Evolutionary conservation across 2,329 filamentous ascomycete genomes (phyloP), one percentile per base, ranked within the genome.

Genomic region (Pseudopyrenochaeta lycopersici): DNA sequence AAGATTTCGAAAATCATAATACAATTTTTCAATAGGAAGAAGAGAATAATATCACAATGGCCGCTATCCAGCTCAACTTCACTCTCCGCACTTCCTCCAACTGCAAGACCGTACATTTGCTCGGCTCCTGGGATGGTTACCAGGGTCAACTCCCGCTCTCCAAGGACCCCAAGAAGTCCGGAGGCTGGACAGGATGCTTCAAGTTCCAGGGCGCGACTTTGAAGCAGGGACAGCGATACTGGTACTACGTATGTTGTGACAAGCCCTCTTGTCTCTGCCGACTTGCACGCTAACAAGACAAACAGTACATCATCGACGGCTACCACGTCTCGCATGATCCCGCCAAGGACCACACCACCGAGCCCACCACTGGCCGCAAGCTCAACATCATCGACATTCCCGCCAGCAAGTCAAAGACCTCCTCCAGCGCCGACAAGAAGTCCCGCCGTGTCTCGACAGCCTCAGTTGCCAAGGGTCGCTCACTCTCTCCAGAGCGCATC

Each of bases 81-180:
- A 89, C 90, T 78, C 91, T 98, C 78, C 92, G 93, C 83, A 96
- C 96, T 78, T 97, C 93, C 75, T 88, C 91, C 76, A 92, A 92
- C 81, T 92, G 96, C 85, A 97, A 97, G 88, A 94, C 93, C 74
- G 94, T 97, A 76, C 94, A 98, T 77, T 85, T 99, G 67, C 90
- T 98, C 80, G 94, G 94, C 73, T 98, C 94, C 67, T 99, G 94
- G 94, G 95, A 99, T 84, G 91, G 91, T 84, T 99, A 99, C 86
- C 84, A 86, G 68, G 91, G 92, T 66, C 94, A 97, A 81, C 91
- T 97, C 71, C 94, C 94, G 51, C 90, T 98, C 69, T 92, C 92
- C 80, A 93, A 92, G 83, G 92, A 97, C 73, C 85, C 89, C 43
- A 88, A 89, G 80, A 97, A 97, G 84, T 87, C 90, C 52, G 92